Base-by-base conservation (phyloP, 352 stramenopile species). In the Pythium rishiriense region DNA sequence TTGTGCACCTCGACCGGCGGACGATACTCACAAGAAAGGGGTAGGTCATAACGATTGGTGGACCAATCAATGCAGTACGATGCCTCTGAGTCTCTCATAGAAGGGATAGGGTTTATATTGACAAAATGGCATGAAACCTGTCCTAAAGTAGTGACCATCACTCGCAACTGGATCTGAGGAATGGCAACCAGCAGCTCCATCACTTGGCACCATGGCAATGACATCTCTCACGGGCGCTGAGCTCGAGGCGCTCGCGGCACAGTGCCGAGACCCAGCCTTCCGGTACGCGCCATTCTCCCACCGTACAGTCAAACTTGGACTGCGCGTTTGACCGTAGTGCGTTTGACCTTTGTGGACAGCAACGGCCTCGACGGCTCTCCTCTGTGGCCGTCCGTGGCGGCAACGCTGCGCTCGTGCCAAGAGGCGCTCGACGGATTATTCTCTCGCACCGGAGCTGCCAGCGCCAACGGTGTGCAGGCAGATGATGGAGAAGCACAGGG, bases 241-340 rank as follows among this genome's bases (percentile, higher is more conserved):
- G 66, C 79, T 89, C 21, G 75, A 86, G 68, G 73, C 68, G 65
- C 68, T 90, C 53, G 83, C 79, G 19, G 41, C 67, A 49, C 64
- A 83, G 60, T 90, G 83, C 70, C 80, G 72, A 47, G 71, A 75
- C 53, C 62, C 64, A 21, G 35, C 63, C 49, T 88, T 85, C 58
- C 79, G 80, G 83, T 87, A 73, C 59, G 66, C 62, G 0, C 22
- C n/a, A n/a, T n/a, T n/a, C n/a, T n/a, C n/a, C n/a, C n/a, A n/a
- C n/a, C n/a, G n/a, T n/a, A n/a, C n/a, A n/a, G n/a, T n/a, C n/a
- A n/a, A n/a, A n/a, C n/a, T n/a, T n/a, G n/a, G n/a, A n/a, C n/a
- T n/a, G n/a, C n/a, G n/a, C n/a, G n/a, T n/a, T n/a, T n/a, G n/a
- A n/a, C n/a, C n/a, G n/a, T n/a, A n/a, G n/a, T n/a, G n/a, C n/a